Conservation (phyloP, 225 moss, liverwort and hornwort species). For the Anthoceros angustus region DNA sequence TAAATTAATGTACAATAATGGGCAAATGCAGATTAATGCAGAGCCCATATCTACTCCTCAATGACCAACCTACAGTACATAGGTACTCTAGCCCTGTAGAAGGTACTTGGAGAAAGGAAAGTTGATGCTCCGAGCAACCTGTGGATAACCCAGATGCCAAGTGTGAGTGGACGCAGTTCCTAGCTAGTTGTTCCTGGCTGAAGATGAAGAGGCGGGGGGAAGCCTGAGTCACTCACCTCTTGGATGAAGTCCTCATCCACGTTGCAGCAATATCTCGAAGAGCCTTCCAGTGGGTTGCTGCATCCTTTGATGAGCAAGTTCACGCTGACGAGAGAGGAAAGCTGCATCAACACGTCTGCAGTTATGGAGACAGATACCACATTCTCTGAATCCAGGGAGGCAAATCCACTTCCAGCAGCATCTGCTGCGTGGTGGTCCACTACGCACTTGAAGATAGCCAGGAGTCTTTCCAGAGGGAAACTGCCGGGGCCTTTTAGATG, state of each 20-base stretch:
- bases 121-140: slow-evolving; percentile 72
- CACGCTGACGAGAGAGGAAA: slow-evolving; percentile 56
- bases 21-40: too few relatives aligned
- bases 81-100: slow-evolving; percentile 49
- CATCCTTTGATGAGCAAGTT: slow-evolving; percentile 61
- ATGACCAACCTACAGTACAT: too few relatives aligned
- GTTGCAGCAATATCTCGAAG: slow-evolving; percentile 67
- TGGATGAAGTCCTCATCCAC: slow-evolving; percentile 57
- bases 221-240: slow-evolving; percentile 24
- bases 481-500: slow-evolving; percentile 73
- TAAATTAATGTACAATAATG: too few relatives aligned
- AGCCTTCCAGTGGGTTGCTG: slow-evolving; percentile 58
- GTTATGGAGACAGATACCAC: slow-evolving; percentile 38
- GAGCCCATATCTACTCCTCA: too few relatives aligned
- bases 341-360: slow-evolving; percentile 75
- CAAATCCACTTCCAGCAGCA: slow-evolving; percentile 20
- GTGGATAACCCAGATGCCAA: not conserved
- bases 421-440: slow-evolving; percentile 29
- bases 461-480: slow-evolving; percentile 66
- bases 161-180: not conserved
- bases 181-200: slow-evolving; percentile 4
- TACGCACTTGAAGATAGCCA: slow-evolving; percentile 81
- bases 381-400: slow-evolving; percentile 16
- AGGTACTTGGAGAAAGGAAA: slow-evolving; percentile 82
- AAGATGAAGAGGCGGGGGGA: not conserved